phyloP scores from a whole-genome alignment of 1,284 basidiomycete genomes.

The Leccinum brunneo-olivaceum region DNA sequence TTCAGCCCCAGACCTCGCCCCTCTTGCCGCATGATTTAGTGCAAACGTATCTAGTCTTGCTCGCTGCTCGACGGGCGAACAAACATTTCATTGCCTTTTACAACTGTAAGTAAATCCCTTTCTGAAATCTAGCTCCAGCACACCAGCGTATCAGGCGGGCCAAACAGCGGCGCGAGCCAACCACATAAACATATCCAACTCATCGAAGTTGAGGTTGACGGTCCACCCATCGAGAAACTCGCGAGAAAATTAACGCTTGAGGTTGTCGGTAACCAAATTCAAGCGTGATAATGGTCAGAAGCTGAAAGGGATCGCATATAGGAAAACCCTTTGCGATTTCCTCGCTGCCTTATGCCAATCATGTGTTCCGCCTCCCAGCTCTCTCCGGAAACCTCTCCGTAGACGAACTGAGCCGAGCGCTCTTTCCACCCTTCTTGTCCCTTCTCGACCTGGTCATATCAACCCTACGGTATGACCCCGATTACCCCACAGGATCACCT shows the following conservation, averaged over 20 bases:
- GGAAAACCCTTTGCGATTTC: conserved; percentile 69
- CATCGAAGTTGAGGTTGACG: conserved; percentile 50
- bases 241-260: conserved; percentile 55
- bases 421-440: conserved; percentile 64
- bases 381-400: conserved; percentile 39
- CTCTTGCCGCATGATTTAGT: conserved; percentile 73
- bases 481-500: conserved; percentile 53
- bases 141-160: conserved; percentile 48
- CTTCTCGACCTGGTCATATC: conserved; percentile 76
- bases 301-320: conserved; percentile 28
- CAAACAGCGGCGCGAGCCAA: conserved; percentile 81
- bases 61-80: conserved; percentile 57
- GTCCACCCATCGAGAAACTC: conserved; percentile 70
- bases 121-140: not conserved
- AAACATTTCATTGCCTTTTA: conserved; percentile 74
- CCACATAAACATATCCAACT: conserved; percentile 85
- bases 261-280: conserved; percentile 24
- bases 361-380: conserved; percentile 60
- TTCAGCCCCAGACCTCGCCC: conserved; percentile 69
- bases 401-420: conserved; percentile 45
- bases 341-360: conserved; percentile 71
- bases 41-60: conserved; percentile 62
- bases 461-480: conserved; percentile 59
- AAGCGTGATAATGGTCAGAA: not conserved
- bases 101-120: conserved; percentile 51